Conservation (phyloP, 345 rosid species). For the Melastoma malabathricum region DNA sequence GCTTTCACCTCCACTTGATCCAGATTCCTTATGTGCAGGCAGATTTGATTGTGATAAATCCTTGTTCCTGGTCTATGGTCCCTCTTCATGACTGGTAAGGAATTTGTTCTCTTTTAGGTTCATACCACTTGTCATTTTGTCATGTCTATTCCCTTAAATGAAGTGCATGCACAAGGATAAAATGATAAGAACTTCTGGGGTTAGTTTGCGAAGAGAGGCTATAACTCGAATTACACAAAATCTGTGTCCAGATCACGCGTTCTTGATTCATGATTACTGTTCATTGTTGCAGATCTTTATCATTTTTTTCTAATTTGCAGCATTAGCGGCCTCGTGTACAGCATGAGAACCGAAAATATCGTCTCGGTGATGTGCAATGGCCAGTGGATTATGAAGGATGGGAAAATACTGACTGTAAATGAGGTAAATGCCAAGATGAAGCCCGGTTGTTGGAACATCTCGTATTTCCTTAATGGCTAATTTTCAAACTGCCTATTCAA, state of each 20-base stretch:
- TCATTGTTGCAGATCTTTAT: background rate
- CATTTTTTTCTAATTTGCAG: slow-evolving; percentile 20
- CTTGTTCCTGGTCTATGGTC: slow-evolving; percentile 43
- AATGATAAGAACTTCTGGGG: background rate
- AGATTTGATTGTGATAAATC: slow-evolving; percentile 47
- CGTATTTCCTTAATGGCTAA: too few relatives aligned
- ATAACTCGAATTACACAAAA: too few relatives aligned
- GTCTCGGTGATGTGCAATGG: slow-evolving; percentile 66
- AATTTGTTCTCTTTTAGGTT: background rate
- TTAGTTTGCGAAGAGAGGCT: too few relatives aligned
- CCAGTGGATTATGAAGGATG: slow-evolving; percentile 57
- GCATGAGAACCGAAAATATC: slow-evolving; percentile 55
- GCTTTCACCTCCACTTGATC: background rate
- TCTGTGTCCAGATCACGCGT: background rate
- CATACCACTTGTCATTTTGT: background rate
- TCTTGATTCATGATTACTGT: background rate
- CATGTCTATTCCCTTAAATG: background rate
- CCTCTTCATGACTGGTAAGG: slow-evolving; percentile 55
- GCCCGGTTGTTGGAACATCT: too few relatives aligned
- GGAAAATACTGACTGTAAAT: slow-evolving; percentile 37
- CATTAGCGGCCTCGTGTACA: slow-evolving; percentile 45
- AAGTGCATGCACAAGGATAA: background rate
- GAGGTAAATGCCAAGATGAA: slow-evolving; percentile 21
- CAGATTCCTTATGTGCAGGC: slow-evolving; percentile 27
- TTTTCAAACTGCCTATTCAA: too few relatives aligned